Conservation (phyloP, 495 filamentous ascomycete genomes). For the Trichoderma asperelloides region DNA sequence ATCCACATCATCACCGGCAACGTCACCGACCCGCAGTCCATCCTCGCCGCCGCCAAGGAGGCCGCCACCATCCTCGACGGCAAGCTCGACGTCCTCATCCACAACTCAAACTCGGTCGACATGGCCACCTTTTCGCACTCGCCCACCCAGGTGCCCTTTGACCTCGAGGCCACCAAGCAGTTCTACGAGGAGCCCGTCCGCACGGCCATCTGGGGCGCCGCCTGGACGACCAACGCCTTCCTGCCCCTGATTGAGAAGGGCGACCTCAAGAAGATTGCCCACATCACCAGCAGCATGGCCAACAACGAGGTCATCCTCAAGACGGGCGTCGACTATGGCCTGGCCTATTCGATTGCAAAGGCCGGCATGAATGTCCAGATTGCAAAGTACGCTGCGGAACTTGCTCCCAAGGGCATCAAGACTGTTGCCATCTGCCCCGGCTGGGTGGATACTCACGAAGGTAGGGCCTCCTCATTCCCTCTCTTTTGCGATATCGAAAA, state of each 20-base stretch:
- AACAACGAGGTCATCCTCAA: conserved; percentile 25
- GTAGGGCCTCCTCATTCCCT: conserved; percentile 12
- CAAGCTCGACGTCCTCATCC: conserved; percentile 44
- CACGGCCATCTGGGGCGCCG: conserved; percentile 37
- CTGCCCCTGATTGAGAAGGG: conserved; percentile 42
- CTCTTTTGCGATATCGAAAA: background rate
- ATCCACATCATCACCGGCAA: conserved; percentile 39
- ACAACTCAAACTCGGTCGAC: conserved; percentile 31
- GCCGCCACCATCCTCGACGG: conserved; percentile 26
- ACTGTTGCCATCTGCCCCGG: conserved; percentile 30
- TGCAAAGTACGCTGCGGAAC: conserved; percentile 38
- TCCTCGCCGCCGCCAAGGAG: conserved; percentile 27
- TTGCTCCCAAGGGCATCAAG: conserved; percentile 39
- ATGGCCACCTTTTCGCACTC: background rate
- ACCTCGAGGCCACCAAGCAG: conserved; percentile 14
- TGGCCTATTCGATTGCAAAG: conserved; percentile 25
- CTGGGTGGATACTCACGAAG: conserved; percentile 20
- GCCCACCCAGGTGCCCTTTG: conserved; percentile 11
- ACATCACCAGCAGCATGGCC: conserved; percentile 39
- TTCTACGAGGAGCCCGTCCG: conserved; percentile 31
- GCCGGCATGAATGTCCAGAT: conserved; percentile 31
- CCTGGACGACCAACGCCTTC: conserved; percentile 43
- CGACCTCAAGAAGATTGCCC: conserved; percentile 44
- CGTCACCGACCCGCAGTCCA: conserved; percentile 29
- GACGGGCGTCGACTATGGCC: conserved; percentile 14